phyloP scores from a whole-genome alignment of 164 flowering plant genomes.

The Piper longum region DNA sequence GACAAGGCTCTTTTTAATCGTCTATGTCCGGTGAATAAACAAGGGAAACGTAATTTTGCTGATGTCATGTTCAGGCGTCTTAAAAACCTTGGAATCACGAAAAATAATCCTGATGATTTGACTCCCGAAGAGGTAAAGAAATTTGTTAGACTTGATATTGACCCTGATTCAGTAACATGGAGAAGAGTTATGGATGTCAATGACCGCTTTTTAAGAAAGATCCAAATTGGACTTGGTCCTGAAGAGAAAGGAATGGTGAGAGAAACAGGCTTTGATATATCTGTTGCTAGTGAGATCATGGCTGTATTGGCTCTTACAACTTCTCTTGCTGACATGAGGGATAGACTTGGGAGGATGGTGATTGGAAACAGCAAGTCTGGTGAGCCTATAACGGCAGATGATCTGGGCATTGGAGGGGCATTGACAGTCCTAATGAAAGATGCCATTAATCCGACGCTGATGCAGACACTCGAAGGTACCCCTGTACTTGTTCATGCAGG shows the following conservation, averaged over 20 bases:
- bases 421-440: conserved; percentile 94
- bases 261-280: conserved; percentile 95
- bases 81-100: conserved; percentile 67
- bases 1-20: conserved; percentile 92
- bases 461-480: conserved; percentile 99
- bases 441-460: conserved; percentile 90
- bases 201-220: conserved; percentile 88
- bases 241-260: conserved; percentile 91
- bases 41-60: conserved; percentile 57
- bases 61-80: conserved; percentile 82
- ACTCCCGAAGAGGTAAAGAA: conserved; percentile 63
- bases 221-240: conserved; percentile 90
- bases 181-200: conserved; percentile 97
- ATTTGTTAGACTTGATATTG: conserved; percentile 91
- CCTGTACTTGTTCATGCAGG: conserved; percentile 99
- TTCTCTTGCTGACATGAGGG: conserved; percentile 87
- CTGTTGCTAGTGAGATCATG: conserved; percentile 99
- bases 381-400: conserved; percentile 92
- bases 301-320: conserved; percentile 97
- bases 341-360: conserved; percentile 94
- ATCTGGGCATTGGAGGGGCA: conserved; percentile 97
- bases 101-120: conserved; percentile 73
- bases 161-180: conserved; percentile 86
- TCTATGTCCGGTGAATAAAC: conserved; percentile 80
- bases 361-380: conserved; percentile 88